These are phyloP conservation scores for Solanum lycopersicoides DNA, from an alignment of 257 asterid species.

Conservation along the genomic window DNA sequence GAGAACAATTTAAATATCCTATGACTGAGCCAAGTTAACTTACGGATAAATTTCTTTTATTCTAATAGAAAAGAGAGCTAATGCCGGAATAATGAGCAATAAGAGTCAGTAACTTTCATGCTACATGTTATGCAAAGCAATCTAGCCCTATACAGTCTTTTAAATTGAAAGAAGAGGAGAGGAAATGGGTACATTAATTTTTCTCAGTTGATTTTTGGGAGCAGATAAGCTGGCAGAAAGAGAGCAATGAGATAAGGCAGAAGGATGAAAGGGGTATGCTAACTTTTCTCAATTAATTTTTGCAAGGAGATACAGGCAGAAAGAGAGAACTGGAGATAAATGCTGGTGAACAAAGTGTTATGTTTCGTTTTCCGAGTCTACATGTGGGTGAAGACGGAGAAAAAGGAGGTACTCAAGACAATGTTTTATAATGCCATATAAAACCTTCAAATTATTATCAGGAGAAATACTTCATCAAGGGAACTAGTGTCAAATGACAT, in stretches of 20 bases:
- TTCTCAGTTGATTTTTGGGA: background rate
- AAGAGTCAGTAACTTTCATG: background rate
- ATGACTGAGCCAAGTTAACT: background rate
- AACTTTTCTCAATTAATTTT: background rate
- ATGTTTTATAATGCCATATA: background rate
- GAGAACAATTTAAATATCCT: background rate
- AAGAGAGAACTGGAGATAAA: background rate
- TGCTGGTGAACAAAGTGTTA: background rate
- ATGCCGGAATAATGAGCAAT: background rate
- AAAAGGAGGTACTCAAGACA: background rate
- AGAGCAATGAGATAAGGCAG: background rate
- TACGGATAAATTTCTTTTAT: background rate
- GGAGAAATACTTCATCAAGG: background rate
- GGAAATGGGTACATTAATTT: background rate
- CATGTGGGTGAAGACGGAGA: background rate
- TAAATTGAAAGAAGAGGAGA: background rate
- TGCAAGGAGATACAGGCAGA: background rate
- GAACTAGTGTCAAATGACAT: background rate
- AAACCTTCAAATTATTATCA: background rate
- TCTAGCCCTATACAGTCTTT: background rate
- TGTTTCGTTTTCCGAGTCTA: background rate
- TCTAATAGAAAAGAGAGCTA: background rate
- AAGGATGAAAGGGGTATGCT: background rate
- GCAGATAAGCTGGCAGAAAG: background rate
- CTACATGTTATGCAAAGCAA: background rate